Percentiles rank a stretch among this genome's conserved stretches.
These are phyloP conservation scores for Pseudoperonospora humuli DNA, from an alignment of 352 stramenopile species.

Conservation along the genomic window DNA sequence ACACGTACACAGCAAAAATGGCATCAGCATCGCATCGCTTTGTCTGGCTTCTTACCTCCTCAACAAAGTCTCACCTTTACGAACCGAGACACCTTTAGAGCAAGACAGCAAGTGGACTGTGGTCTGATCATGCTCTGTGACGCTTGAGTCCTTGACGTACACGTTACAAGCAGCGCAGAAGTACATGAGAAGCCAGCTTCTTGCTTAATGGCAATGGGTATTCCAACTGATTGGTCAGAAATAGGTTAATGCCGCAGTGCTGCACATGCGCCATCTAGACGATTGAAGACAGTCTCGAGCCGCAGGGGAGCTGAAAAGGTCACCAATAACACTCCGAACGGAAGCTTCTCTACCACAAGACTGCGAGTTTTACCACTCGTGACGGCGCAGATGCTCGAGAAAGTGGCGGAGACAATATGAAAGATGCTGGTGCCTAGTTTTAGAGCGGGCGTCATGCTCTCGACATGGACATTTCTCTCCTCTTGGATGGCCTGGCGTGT, in stretches of 20 bases:
- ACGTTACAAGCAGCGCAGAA: conserved; percentile 55
- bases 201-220: not conserved
- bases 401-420: conserved; percentile 38
- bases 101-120: conserved; percentile 43
- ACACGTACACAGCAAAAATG: conserved; percentile 3
- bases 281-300: conserved; percentile 26
- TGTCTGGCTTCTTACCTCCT: too few relatives aligned
- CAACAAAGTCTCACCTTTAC: conserved; percentile 30
- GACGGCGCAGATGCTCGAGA: conserved; percentile 39
- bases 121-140: conserved; percentile 42
- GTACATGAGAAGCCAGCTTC: conserved; percentile 29
- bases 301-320: conserved; percentile 28
- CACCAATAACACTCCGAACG: conserved; percentile 44
- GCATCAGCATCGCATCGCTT: not conserved
- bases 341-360: conserved; percentile 41
- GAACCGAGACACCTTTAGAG: conserved; percentile 34
- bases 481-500: conserved; percentile 31
- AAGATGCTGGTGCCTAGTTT: conserved; percentile 23
- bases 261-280: conserved; percentile 30
- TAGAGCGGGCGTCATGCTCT: conserved; percentile 22
- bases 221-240: conserved; percentile 21
- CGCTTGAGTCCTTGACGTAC: conserved; percentile 49
- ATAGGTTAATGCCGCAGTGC: conserved; percentile 15
- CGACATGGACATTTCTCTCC: not conserved
- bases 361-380: conserved; percentile 22